Evolutionary conservation across 768 basidiomycete genomes (phyloP).

Genomic region (Vishniacozyma victoriae): DNA sequence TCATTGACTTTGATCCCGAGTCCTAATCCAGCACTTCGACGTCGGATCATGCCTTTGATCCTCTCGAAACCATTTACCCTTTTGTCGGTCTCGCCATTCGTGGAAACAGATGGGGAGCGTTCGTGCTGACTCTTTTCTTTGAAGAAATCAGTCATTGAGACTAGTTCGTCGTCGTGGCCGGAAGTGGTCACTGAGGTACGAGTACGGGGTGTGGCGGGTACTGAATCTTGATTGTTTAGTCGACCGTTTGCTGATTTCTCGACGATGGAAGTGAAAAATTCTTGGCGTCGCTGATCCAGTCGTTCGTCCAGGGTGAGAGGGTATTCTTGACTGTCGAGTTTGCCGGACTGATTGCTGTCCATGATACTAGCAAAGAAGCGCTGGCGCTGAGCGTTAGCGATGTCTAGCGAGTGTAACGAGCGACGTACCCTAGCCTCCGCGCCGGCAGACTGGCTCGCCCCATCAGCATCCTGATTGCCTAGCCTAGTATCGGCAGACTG

Average conservation of each 20-base stretch:
- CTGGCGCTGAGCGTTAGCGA: slow-evolving; percentile 6
- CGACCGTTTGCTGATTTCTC: slow-evolving; percentile 68
- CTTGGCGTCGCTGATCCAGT: slow-evolving; percentile 54
- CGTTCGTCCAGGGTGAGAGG: slow-evolving; percentile 6
- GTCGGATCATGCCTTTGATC: slow-evolving; percentile 9
- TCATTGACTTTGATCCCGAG: slow-evolving; percentile 5
- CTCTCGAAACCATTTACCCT: slow-evolving; percentile 4
- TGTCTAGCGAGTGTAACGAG: no score
- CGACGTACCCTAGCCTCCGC: no score
- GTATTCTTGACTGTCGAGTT: slow-evolving; percentile 21
- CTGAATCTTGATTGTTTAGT: slow-evolving; percentile 72
- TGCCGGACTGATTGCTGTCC: slow-evolving; percentile 9
- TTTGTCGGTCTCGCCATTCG: slow-evolving; percentile 3
- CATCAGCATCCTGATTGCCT: slow-evolving; percentile 23
- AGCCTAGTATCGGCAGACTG: slow-evolving; percentile 20
- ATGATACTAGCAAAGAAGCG: slow-evolving; percentile 6
- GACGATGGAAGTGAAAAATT: slow-evolving; percentile 68
- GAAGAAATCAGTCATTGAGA: slow-evolving; percentile 30
- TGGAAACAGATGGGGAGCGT: slow-evolving; percentile 4
- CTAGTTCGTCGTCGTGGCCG: slow-evolving; percentile 23
- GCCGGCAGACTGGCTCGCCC: background rate
- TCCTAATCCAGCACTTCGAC: slow-evolving; percentile 5
- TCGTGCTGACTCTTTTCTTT: background rate
- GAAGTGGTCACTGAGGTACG: background rate
- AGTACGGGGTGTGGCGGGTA: slow-evolving; percentile 46